phyloP scores from a whole-genome alignment of 148 eudicot species.

The Euryodendron excelsum region DNA sequence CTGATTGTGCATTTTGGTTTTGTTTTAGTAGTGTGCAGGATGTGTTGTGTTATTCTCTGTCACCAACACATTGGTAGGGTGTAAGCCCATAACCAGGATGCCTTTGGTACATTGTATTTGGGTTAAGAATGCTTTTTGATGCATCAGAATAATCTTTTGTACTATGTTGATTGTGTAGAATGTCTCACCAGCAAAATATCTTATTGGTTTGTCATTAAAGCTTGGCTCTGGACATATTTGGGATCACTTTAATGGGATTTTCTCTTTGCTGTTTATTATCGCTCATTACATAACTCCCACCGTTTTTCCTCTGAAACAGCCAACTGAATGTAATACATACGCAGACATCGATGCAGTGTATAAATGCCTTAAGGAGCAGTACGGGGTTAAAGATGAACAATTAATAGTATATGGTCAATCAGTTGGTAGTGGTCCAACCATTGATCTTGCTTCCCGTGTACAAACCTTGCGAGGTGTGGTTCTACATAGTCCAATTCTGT shows the following conservation, averaged over 20 bases:
- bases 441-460: constrained; percentile 81
- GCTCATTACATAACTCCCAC: constrained; percentile 32
- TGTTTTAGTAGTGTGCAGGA: background rate
- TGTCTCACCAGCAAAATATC: background rate
- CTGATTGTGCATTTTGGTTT: background rate
- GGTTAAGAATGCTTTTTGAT: background rate
- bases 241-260: background rate
- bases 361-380: constrained; percentile 89
- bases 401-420: constrained; percentile 81
- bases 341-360: constrained; percentile 91
- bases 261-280: background rate
- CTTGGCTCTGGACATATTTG: background rate
- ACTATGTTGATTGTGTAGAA: background rate
- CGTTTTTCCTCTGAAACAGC: constrained; percentile 54
- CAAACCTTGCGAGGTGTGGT: constrained; percentile 83
- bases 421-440: constrained; percentile 90
- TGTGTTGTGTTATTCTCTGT: background rate
- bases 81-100: background rate
- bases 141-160: background rate
- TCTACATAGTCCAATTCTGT: constrained; percentile 81
- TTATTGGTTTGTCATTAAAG: background rate
- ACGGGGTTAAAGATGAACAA: constrained; percentile 74
- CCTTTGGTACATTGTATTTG: background rate
- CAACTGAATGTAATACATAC: constrained; percentile 88
- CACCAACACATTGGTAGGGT: background rate